Base-by-base conservation (phyloP, 768 basidiomycete species). In the Fomitopsis pulvina region DNA sequence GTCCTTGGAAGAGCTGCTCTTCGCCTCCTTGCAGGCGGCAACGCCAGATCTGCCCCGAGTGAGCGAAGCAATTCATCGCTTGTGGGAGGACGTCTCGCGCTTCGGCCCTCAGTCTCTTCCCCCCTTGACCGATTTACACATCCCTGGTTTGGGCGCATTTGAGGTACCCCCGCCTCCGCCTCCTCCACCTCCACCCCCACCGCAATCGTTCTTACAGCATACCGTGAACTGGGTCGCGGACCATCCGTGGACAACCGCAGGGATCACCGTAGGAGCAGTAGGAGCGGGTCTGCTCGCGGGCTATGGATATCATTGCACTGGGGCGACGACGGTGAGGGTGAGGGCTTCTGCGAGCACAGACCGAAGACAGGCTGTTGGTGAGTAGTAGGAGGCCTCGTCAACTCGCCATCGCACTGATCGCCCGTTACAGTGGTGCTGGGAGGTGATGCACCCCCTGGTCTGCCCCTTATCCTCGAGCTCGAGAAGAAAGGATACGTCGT, bases 401-500 rank as follows among this genome's bases (percentile, higher is more conserved):
- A 16, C 21, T 30, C 30, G 43, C 22, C 24, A 16, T 40, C 22
- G 40, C 14, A 27, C 26, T 59, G 38, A 59, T 43, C 34, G 25
- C 21, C 39, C 47, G 10, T 34, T 58, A 20, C 55, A 90, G 88
- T 92, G 30, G 76, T 92, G 24, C 75, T 92, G 34, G 92, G 92
- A 24, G 92, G 84, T 8, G 92, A 93, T 60, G 75, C 76, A 18
- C 78, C 84, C 0, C 70, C 83, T 45, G 89, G 80, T 6, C 71
- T 81, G n/a, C 80, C 87, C 7, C 66, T 93, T 37, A 81, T 92
- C 47, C 59, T 77, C 41, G 83, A 84, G 47, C 71, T 94, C 40
- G 88, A 92, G 67, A 75, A 72, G 59, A 78, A 81, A 52, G 91
- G 88, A 0, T 93, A 85, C 59, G 85, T 92, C 57, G 84, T 94